Conservation (phyloP, 176 grass and related monocot genomes). For the Musa troglodytarum region DNA sequence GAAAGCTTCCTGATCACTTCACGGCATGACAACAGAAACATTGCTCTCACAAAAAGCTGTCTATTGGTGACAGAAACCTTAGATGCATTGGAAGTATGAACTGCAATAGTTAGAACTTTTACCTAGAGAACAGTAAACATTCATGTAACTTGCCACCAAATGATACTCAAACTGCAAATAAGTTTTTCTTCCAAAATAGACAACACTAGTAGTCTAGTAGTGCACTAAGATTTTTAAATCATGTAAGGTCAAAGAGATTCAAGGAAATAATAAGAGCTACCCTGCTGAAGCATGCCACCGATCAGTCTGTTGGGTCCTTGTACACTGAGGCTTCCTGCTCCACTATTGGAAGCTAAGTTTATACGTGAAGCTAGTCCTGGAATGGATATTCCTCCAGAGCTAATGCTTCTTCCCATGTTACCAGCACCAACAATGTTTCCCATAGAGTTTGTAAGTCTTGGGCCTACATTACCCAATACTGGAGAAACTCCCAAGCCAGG, state of each 20-base stretch:
- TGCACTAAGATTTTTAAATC: background rate
- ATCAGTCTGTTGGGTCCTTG: conserved; percentile 86
- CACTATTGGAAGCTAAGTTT: conserved; percentile 58
- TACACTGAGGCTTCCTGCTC: conserved; percentile 50
- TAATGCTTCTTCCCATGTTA: conserved; percentile 84
- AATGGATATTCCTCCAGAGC: conserved; percentile 58
- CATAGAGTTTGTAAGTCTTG: conserved; percentile 52
- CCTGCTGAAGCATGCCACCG: conserved; percentile 71
- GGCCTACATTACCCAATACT: conserved; percentile 65
- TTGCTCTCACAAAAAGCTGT: background rate
- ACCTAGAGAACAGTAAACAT: too few species aligned
- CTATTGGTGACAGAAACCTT: background rate
- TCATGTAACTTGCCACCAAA: too few species aligned
- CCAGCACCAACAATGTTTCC: conserved; percentile 72
- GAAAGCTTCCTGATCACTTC: too few species aligned
- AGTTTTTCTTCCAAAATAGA: background rate
- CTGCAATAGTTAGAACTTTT: background rate
- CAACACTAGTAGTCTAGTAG: background rate
- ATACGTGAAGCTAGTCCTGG: conserved; percentile 60
- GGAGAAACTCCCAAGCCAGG: conserved; percentile 61
- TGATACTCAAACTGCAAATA: background rate
- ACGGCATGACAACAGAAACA: too few species aligned
- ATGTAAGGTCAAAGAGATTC: background rate
- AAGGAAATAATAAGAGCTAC: conserved; percentile 26
- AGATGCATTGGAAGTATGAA: background rate